These are phyloP conservation scores for Alternaria sp. DNA, from an alignment of 2,329 filamentous ascomycete genomes.

Conservation along the genomic window DNA sequence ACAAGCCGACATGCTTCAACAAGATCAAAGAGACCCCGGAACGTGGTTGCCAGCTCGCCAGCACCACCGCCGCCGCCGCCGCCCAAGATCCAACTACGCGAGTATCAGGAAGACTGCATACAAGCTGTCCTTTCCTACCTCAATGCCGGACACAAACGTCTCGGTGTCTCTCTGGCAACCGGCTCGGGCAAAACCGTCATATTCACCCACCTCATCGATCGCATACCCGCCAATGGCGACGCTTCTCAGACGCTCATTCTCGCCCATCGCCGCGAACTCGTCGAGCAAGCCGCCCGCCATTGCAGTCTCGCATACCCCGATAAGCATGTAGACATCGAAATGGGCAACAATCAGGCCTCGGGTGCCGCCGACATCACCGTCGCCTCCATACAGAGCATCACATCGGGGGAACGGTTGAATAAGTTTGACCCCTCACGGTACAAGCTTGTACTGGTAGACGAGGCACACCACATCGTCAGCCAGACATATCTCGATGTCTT, in stretches of 20 bases:
- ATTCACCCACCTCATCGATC: slow-evolving; percentile 92
- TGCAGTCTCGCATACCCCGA: slow-evolving; percentile 82
- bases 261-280: slow-evolving; percentile 89
- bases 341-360: slow-evolving; percentile 79
- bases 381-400: slow-evolving; percentile 87
- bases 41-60: not conserved
- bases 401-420: slow-evolving; percentile 75
- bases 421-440: slow-evolving; percentile 84
- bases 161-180: slow-evolving; percentile 87
- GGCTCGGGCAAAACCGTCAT: slow-evolving; percentile 94
- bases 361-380: slow-evolving; percentile 91
- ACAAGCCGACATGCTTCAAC: slow-evolving; percentile 31
- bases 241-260: slow-evolving; percentile 87
- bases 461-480: slow-evolving; percentile 96
- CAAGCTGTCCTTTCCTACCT: slow-evolving; percentile 78
- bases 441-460: slow-evolving; percentile 93
- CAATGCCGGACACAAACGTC: slow-evolving; percentile 74
- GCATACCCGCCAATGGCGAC: slow-evolving; percentile 66
- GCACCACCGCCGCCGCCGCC: slow-evolving; percentile 14
- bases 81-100: slow-evolving; percentile 69
- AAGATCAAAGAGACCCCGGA: not conserved
- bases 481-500: slow-evolving; percentile 78
- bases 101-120: slow-evolving; percentile 94
- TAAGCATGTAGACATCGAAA: slow-evolving; percentile 87
- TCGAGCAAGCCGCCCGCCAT: slow-evolving; percentile 91